Evolutionary conservation across 2,329 filamentous ascomycete species (phyloP).

Genomic region (Samsoniella hepiali): DNA sequence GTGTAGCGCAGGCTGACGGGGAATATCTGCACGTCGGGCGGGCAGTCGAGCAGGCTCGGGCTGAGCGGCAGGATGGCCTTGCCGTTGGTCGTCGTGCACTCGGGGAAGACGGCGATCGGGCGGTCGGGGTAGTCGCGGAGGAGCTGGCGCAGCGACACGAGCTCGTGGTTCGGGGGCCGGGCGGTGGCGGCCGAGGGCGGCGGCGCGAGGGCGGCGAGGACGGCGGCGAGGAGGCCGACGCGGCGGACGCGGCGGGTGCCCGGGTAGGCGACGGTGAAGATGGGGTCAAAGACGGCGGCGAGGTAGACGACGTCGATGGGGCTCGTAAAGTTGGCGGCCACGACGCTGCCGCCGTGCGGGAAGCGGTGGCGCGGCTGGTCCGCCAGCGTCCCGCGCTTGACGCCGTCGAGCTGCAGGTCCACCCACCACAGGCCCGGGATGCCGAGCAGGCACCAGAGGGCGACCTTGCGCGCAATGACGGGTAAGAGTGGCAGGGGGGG

Average conservation of each 20-base stretch:
- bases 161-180: constrained; percentile 36
- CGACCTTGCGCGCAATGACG: constrained; percentile 67
- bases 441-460: constrained; percentile 82
- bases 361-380: constrained; percentile 71
- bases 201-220: constrained; percentile 66
- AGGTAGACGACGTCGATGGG: constrained; percentile 93
- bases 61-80: constrained; percentile 83
- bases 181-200: constrained; percentile 48
- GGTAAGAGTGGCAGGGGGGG: constrained; percentile 72
- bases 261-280: constrained; percentile 87
- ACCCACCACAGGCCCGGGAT: constrained; percentile 97
- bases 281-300: constrained; percentile 86
- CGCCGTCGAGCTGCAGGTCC: constrained; percentile 95
- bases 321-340: constrained; percentile 87
- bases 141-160: constrained; percentile 63
- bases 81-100: constrained; percentile 92
- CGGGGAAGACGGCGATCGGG: constrained; percentile 83
- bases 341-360: constrained; percentile 74
- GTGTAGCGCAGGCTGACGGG: constrained; percentile 88
- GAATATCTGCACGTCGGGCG: constrained; percentile 72
- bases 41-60: constrained; percentile 68
- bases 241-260: constrained; percentile 68
- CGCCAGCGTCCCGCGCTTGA: constrained; percentile 83
- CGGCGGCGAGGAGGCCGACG: constrained; percentile 72
- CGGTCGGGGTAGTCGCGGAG: constrained; percentile 66